Conservation (phyloP, 208 protist species). For the Acanthamoeba healyi region DNA sequence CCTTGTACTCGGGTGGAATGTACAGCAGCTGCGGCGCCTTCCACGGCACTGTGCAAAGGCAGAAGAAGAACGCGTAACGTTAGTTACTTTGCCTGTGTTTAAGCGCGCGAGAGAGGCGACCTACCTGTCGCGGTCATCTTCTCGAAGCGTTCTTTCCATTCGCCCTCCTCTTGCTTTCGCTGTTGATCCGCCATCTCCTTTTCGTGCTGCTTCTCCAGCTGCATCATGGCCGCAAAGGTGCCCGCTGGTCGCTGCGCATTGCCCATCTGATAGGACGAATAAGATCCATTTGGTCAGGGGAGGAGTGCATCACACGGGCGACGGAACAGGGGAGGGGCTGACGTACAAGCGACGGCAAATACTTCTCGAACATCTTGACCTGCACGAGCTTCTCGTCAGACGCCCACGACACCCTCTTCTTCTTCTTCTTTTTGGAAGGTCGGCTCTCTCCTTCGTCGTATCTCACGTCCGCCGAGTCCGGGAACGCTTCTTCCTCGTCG, state of each 20-base stretch:
- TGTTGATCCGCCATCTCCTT: constrained; percentile 31
- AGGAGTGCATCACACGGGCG: neutral
- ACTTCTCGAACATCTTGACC: constrained; percentile 44
- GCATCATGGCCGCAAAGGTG: neutral
- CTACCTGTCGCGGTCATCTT: neutral
- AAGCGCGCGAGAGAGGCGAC: too few species aligned
- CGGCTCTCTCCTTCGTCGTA: neutral
- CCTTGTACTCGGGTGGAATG: constrained; percentile 15
- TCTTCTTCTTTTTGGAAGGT: constrained; percentile 22
- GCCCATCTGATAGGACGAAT: neutral
- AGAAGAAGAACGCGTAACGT: neutral
- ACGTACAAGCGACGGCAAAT: constrained; percentile 22
- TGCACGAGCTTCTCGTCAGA: neutral
- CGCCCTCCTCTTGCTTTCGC: neutral
- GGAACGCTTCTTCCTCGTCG: constrained; percentile 16
- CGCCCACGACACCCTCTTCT: constrained; percentile 34
- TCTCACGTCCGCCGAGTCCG: neutral
- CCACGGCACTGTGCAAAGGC: neutral
- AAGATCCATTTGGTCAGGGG: neutral
- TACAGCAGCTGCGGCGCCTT: constrained; percentile 25
- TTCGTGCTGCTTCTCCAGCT: constrained; percentile 43
- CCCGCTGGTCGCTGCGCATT: neutral
- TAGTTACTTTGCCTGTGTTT: too few species aligned
- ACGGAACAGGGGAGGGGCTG: neutral
- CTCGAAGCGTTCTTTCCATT: constrained; percentile 8